Evolutionary conservation across 495 filamentous ascomycete species (phyloP).

Genomic region (Xylaria acuta): DNA sequence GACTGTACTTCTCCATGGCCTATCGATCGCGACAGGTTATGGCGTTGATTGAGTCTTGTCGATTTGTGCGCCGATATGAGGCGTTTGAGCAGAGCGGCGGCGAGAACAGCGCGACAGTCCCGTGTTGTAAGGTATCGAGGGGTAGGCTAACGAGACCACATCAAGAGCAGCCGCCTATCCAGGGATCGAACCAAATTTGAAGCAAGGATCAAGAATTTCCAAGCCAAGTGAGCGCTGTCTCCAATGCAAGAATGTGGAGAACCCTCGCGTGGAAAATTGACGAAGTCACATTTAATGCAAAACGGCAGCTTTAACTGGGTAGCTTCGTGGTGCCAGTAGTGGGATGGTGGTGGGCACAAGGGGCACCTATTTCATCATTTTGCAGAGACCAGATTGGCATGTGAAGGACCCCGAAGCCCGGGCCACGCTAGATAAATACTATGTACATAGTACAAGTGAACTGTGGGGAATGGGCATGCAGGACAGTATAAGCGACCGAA

Average conservation of each 20-base stretch:
- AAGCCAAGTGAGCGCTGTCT: not conserved
- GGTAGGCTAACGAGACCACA: not conserved
- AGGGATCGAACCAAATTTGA: not conserved
- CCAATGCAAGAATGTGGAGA: not conserved
- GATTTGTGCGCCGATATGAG: not conserved
- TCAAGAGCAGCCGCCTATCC: not conserved
- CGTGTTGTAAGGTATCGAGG: not conserved
- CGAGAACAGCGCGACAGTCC: not conserved
- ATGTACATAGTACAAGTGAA: not conserved
- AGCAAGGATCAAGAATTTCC: not conserved
- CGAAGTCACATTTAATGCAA: not conserved
- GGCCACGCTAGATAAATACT: slow-evolving; percentile 13
- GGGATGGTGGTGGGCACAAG: slow-evolving; percentile 2
- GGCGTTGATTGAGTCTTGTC: not conserved
- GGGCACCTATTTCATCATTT: slow-evolving; percentile 16
- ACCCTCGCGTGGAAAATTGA: not conserved
- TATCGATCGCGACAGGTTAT: not conserved
- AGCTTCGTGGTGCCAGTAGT: not conserved
- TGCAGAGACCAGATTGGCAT: slow-evolving; percentile 30
- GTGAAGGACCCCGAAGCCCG: slow-evolving; percentile 29
- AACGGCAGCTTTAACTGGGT: not conserved
- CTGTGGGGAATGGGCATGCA: not conserved
- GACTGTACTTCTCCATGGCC: slow-evolving; percentile 95
- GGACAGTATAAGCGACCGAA: not conserved
- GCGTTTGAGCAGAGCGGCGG: not conserved